Percentiles rank a stretch among this genome's conserved stretches.
Conservation (phyloP, 345 rosid species). For the Eucalyptus victrix region DNA sequence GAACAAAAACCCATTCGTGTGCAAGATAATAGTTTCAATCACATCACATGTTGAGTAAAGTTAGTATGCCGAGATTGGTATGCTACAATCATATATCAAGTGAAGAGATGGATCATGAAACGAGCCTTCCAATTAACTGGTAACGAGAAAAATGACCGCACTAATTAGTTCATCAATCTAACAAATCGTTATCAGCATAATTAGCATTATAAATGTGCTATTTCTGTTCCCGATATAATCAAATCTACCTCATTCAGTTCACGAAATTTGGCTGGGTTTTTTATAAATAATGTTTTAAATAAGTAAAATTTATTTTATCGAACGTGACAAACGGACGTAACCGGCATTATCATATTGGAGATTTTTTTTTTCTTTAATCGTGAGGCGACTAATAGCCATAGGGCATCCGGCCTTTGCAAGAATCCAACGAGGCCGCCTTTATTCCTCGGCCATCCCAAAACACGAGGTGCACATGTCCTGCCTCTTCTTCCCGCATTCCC, state of each 20-base stretch:
- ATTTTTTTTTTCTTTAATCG: neutral
- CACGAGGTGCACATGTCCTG: neutral
- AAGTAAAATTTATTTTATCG: neutral
- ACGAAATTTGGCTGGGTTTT: neutral
- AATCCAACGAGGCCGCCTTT: neutral
- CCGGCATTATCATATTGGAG: neutral
- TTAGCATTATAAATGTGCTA: neutral
- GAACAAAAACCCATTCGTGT: neutral
- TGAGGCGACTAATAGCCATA: neutral
- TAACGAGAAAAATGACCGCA: fast-evolving
- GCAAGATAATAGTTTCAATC: neutral
- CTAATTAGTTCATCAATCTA: neutral
- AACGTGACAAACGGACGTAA: neutral
- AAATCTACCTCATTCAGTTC: neutral
- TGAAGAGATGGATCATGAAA: neutral
- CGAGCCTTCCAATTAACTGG: neutral
- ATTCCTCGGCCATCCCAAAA: neutral
- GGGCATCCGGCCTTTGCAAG: neutral
- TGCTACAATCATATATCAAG: neutral
- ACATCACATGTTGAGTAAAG: fast-evolving
- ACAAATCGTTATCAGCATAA: neutral
- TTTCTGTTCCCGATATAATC: neutral
- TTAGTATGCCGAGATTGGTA: neutral
- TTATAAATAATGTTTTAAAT: neutral
- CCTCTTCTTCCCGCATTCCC: neutral